Base-by-base conservation (phyloP, 768 basidiomycete genomes). In the Boletus reticuloceps region DNA sequence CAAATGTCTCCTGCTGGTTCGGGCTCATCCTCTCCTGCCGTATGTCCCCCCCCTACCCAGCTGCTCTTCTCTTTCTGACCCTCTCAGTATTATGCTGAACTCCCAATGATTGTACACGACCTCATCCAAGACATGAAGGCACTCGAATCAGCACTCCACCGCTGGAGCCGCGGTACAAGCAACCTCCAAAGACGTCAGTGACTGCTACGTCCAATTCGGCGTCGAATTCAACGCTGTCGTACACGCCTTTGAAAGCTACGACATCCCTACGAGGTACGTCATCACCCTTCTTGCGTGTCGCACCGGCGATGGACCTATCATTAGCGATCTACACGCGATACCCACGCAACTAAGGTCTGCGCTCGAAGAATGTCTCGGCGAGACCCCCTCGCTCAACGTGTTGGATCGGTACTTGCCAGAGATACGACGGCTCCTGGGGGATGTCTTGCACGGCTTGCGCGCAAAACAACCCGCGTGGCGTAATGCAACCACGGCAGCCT, bases 171-270 rank as follows among this genome's bases (percentile, higher is more conserved):
- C 1, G 75, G 78, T 4, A n/a, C 74, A 80, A 43, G 83, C 83
- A 1, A 72, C 79, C 2, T 88, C 92, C 50, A 74, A 72, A 14
- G 77, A 91, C 65, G 92, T 98, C 64, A 92, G 89, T 77, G 85
- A 96, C 69, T 82, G 90, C 50, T 98, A 94, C 69, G 90, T 98
- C 51, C 81, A 84, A 62, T 82, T 97, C 16, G 94, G 93, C 42
- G 88, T 89, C 65, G 88, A 94, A 61, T 95, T 97, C 76, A 94
- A 94, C 70, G 72, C 79, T 3, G 86, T 86, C 40, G 81, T 91
- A 20, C 77, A 73, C 38, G 90, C 93, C 0, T 97, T 98, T 65
- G 79, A 82, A 11, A 74, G 77, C 34, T 82, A 87, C 61, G 78
- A 82, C 39, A 91, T 98, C 58, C 81, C 86, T 56, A 82, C 94